Evolutionary conservation across 2,329 filamentous ascomycete genomes (phyloP).

Genomic region (Botrytis porri): DNA sequence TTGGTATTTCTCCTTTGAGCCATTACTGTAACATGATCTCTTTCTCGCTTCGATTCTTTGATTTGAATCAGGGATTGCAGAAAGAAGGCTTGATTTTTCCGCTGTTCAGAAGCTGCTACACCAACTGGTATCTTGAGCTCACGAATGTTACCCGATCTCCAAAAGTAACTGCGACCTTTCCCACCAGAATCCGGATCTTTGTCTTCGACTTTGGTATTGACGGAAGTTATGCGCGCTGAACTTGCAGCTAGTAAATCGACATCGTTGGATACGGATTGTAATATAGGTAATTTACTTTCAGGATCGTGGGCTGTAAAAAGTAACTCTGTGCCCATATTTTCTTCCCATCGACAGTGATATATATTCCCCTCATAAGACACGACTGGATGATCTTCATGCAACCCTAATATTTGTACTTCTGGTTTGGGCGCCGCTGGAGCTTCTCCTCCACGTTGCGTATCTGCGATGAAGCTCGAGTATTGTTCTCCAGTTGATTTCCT

Average conservation of each 20-base stretch:
- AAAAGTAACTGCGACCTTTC: constrained; percentile 7
- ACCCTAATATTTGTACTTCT: constrained; percentile 74
- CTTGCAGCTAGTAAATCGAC: constrained; percentile 73
- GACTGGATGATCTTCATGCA: constrained; percentile 73
- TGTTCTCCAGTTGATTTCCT: neutral
- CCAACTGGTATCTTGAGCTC: constrained; percentile 27
- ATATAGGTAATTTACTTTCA: constrained; percentile 43
- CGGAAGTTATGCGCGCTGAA: constrained; percentile 66
- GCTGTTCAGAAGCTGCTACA: constrained; percentile 33
- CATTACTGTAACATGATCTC: constrained; percentile 62
- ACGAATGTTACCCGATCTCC: constrained; percentile 10
- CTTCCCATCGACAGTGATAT: constrained; percentile 77
- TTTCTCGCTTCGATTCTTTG: constrained; percentile 63
- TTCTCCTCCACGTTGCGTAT: constrained; percentile 23
- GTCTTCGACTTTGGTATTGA: constrained; percentile 33
- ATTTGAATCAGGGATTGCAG: constrained; percentile 63
- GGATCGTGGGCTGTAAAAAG: constrained; percentile 59
- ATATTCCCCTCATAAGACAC: constrained; percentile 76
- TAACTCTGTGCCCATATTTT: constrained; percentile 80
- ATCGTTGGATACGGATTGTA: constrained; percentile 53
- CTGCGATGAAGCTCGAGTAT: constrained; percentile 4
- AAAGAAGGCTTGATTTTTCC: constrained; percentile 51
- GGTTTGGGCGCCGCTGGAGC: constrained; percentile 1
- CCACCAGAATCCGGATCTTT: constrained; percentile 14
- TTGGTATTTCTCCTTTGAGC: constrained; percentile 40